These are phyloP conservation scores for Penicillium sp. DNA, from an alignment of 2,329 filamentous ascomycete species.

Conservation along the genomic window DNA sequence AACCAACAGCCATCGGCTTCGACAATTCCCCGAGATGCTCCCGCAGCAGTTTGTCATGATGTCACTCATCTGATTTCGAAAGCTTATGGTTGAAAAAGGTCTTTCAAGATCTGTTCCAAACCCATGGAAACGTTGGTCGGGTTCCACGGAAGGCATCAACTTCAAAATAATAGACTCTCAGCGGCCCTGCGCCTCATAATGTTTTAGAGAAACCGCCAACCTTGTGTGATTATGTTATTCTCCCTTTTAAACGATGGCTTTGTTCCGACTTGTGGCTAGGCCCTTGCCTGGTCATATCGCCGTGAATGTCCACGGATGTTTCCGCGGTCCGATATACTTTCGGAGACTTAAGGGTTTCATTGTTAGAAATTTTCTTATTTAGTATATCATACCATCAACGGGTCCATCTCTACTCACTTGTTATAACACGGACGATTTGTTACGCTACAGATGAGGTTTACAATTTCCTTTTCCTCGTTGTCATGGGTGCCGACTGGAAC, in stretches of 20 bases:
- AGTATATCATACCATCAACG: background rate
- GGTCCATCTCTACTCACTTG: background rate
- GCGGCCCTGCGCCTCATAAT: background rate
- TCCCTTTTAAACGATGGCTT: background rate
- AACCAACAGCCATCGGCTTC: background rate
- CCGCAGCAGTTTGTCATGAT: background rate
- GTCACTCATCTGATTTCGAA: background rate
- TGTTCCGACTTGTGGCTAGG: background rate
- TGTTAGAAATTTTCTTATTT: background rate
- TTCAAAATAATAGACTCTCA: background rate
- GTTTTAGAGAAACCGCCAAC: no score
- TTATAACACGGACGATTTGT: background rate
- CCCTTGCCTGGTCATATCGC: background rate
- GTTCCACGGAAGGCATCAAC: background rate
- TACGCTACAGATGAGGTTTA: background rate
- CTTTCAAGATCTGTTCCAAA: background rate
- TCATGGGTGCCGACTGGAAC: background rate
- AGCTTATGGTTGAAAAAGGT: background rate
- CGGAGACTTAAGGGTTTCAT: background rate
- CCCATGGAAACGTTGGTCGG: background rate
- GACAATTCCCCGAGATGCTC: background rate
- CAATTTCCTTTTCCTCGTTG: background rate
- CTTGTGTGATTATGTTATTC: background rate
- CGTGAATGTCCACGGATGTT: background rate
- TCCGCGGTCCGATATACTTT: background rate